Base-by-base conservation (phyloP, 1,139 yeast genomes). In the Magnusiomyces tetraspermus region DNA sequence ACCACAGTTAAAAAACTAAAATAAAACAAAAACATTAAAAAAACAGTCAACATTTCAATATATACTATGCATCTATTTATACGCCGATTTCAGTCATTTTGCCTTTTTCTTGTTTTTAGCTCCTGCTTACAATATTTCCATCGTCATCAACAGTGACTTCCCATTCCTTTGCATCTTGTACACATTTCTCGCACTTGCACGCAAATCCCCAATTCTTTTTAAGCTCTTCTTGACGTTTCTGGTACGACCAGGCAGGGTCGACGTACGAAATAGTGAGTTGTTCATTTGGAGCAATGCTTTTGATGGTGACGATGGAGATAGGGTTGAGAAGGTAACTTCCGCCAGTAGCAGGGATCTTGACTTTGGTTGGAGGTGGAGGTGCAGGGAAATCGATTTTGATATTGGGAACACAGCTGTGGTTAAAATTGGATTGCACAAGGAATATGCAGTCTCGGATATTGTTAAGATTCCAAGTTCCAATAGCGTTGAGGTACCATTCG, bases 151-250 rank as follows among this genome's bases (percentile, higher is more conserved):
- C 38, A 15, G 21, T 24, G 5, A 52, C 48, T 13, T 38, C 46
- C 23, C 41, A 19, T 37, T 55, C 59, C 53, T 73, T 68, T 48
- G 75, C 69, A 58, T 85, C 95, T 5, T 69, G 70, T 60, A 77
- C 76, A 67, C 96, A 87, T 57, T 83, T 78, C 10, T 66, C 60
- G 65, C 96, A 87, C 26, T 66, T 69, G 66, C 96, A 87, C n/a
- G 76, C 62, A 65, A 87, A 87, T 3, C 95, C 95, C 88, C 89
- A 87, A 61, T 84, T 82, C n/a, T 81, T 80, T 53, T 90, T 71
- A 50, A 87, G 70, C 58, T 78, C 82, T 57, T 85, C 69, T 61
- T 80, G 82, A 59, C 96, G 77, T 58, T 81, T 80, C 47, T 75
- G 77, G 6, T 82, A 78, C 2, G 80, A 78, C 61, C 79, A 82